Base-by-base conservation (phyloP, 306 rosid species). In the Quercus robur region DNA sequence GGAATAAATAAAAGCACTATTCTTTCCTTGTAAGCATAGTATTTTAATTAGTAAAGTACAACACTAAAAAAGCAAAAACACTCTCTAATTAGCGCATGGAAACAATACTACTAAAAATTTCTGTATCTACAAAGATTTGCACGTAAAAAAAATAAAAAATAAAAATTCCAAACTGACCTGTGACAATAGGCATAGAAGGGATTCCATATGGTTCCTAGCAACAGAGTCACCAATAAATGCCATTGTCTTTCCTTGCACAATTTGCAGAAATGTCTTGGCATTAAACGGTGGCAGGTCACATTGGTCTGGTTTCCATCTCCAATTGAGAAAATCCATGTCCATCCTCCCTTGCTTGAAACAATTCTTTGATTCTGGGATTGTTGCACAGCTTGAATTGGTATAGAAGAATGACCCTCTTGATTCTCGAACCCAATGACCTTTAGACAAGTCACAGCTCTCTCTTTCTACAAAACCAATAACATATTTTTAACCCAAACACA, bases 171-270 rank as follows among this genome's bases (percentile, higher is more conserved):
- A 70, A 85, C 86, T 81, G n/a, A 90, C 99, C 98, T 89, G 96
- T 51, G 99, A 91, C 71, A 95, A 81, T 74, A 93, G 85, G 56
- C 98, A 95, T 13, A 91, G 84, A 68, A 95, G 90, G 38, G 99
- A 95, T 44, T 95, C 99, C 70, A 91, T 31, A 33, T 95, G 97
- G 83, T 95, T 95, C 56, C 97, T 86, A 10, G 97, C 83, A 18
- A 95, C 96, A 68, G 99, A 95, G 71, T 95, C 98, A 6, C 99
- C 99, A 41, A 95, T 71, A 70, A 95, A 95, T 1, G 91, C 97
- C 91, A 93, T 78, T 70, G 81, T 95, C 82, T 90, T 95, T 2
- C 96, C 97, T 21, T 87, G 83, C 70, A 90, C 85, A 15, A 88
- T 78, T 54, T 82, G 75, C 73, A 91, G 87, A 54, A 93, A 95